Base-by-base conservation (phyloP, 2,329 filamentous ascomycete genomes). In the Penicillium sp. region DNA sequence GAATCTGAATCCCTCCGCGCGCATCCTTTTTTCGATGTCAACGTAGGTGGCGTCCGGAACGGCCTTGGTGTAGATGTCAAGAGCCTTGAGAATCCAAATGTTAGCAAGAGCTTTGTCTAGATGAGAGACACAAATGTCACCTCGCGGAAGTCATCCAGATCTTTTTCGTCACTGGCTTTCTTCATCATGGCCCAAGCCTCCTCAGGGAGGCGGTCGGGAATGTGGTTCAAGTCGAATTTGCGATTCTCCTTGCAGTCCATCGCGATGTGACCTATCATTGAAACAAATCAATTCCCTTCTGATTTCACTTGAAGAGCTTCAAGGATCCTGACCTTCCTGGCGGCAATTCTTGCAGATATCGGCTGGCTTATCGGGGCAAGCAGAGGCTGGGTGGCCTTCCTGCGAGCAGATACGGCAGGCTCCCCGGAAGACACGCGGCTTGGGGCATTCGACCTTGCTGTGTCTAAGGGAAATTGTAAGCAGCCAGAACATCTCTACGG, bases 1-100 rank as follows among this genome's bases (percentile, higher is more conserved):
- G 63, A 85, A 68, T 5, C 77, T 80, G 55, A 81, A 73, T 0
- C 73, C 71, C 4, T 83, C 79, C 6, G 76, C 73, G 10, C 83
- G 83, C 64, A 86, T 79, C 52, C 79, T 79, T 22, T 75, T 74
- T 67, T 86, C 84, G 10, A 86, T 79, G 1, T 80, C 79, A 11
- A 71, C 73, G 59, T 79, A 85, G 60, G 71, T 81, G 57, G 78
- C 81, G 63, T 72, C 59, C 2, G 79, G 79, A 30, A 74, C 74
- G 2, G 80, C 79, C 60, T 85, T 84, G 62, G 78, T 78, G 61
- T 85, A 85, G 3, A 83, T 73, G 62, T 79, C 79, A 46, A 87
- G 67, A 4, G 76, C 78, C 76, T 82, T 55, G 26, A 46, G 28
- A 42, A 38, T 25, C 46, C 26, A 28, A 14, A 8, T 40, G 6